These are phyloP conservation scores for Excoecaria cochinchinensis DNA, from an alignment of 345 rosid genomes.

Conservation along the genomic window DNA sequence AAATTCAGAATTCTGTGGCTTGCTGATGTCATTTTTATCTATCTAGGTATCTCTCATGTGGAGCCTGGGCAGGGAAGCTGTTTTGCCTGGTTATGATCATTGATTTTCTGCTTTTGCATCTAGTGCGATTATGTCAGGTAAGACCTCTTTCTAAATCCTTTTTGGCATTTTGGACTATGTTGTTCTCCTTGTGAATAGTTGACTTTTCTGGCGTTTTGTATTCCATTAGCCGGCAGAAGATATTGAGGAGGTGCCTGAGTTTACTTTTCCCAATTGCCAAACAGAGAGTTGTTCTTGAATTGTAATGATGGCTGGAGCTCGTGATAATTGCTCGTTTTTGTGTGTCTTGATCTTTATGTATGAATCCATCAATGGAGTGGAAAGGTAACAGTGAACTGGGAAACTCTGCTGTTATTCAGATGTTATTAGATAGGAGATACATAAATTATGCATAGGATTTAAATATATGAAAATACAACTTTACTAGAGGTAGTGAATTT, in stretches of 20 bases:
- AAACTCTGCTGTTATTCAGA: no score
- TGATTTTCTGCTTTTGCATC: constrained; percentile 69
- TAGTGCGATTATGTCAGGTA: constrained; percentile 70
- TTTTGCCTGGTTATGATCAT: constrained; percentile 91
- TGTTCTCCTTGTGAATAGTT: no score
- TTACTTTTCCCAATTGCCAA: constrained; percentile 22
- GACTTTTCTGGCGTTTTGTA: background rate
- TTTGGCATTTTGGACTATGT: background rate
- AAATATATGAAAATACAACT: no score
- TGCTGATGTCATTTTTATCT: background rate
- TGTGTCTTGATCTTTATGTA: no score
- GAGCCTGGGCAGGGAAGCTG: constrained; percentile 93
- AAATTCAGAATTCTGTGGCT: background rate
- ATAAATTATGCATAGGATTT: no score
- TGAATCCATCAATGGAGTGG: no score
- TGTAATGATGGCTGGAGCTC: constrained; percentile 2
- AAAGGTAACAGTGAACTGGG: no score
- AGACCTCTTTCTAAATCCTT: background rate
- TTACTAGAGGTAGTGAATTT: no score
- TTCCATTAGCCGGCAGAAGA: constrained; percentile 63
- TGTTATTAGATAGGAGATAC: no score
- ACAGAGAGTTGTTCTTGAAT: constrained; percentile 17
- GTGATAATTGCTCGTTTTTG: background rate
- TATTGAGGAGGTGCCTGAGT: constrained; percentile 73
- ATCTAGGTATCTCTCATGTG: constrained; percentile 80